Evolutionary conservation across 2,329 filamentous ascomycete species (phyloP).

Genomic region (Sporothrix pseudoabietina): DNA sequence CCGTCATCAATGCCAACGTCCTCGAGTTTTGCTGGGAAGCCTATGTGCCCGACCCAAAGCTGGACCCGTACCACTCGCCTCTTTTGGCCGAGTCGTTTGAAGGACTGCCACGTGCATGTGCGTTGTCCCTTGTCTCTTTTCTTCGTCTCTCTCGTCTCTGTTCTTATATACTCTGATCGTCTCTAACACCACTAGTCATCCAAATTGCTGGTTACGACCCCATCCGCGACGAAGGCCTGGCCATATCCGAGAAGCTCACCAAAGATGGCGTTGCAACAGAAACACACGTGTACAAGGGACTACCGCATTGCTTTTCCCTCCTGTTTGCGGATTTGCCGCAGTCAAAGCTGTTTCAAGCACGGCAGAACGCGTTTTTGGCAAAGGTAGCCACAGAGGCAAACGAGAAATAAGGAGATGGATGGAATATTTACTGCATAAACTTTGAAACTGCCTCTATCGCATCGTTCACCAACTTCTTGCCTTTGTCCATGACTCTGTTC

Average conservation of each 20-base stretch:
- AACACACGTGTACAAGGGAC: conserved; percentile 41
- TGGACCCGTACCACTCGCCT: conserved; percentile 41
- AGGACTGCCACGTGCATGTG: conserved; percentile 42
- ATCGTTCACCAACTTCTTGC: conserved; percentile 25
- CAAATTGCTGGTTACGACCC: conserved; percentile 43
- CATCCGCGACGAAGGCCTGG: conserved; percentile 46
- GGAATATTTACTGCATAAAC: background rate
- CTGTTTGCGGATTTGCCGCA: conserved; percentile 25
- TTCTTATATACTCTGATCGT: conserved; percentile 26
- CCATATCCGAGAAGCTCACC: conserved; percentile 43
- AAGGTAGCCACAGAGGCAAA: conserved; percentile 17
- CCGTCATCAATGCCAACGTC: conserved; percentile 38
- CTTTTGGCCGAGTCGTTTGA: conserved; percentile 41
- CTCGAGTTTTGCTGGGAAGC: conserved; percentile 44
- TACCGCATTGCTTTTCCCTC: conserved; percentile 44
- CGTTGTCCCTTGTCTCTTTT: conserved; percentile 30
- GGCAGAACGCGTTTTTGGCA: conserved; percentile 26
- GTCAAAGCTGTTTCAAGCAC: conserved; percentile 20
- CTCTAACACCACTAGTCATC: conserved; percentile 43
- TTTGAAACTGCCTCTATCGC: background rate
- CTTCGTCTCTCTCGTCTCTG: background rate
- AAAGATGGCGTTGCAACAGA: conserved; percentile 42
- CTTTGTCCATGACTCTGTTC: conserved; percentile 28
- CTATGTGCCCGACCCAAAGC: conserved; percentile 40
- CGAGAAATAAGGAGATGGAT: background rate